phyloP scores from a whole-genome alignment of 2,329 filamentous ascomycete genomes.

The Penicillium sumatraense region DNA sequence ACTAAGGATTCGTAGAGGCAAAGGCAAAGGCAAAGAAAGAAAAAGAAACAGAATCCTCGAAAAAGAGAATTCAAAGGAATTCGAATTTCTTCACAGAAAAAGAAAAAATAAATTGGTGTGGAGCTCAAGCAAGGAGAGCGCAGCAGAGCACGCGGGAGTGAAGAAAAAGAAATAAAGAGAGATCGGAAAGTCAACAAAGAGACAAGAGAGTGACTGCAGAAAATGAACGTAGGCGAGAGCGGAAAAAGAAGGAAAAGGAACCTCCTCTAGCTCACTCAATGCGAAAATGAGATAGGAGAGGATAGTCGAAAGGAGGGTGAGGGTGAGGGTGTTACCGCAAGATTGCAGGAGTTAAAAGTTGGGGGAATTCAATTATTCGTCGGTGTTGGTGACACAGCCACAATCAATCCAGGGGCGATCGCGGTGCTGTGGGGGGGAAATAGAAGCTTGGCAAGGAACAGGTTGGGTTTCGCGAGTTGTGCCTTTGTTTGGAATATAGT shows the following conservation, averaged over 20 bases:
- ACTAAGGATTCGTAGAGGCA: not conserved
- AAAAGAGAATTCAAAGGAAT: not conserved
- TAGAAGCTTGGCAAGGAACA: constrained; percentile 4
- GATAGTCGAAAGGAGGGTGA: not conserved
- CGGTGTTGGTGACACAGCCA: constrained; percentile 5
- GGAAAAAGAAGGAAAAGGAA: not conserved
- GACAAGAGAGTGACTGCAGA: not conserved
- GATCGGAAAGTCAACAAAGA: not conserved
- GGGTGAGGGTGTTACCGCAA: too few relatives aligned
- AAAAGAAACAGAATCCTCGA: too few relatives aligned
- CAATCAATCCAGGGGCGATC: constrained; percentile 7
- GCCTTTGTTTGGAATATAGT: not conserved
- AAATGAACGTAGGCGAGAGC: not conserved
- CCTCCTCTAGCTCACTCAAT: not conserved
- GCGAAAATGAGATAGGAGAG: not conserved
- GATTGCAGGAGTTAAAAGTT: not conserved
- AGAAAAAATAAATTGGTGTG: not conserved
- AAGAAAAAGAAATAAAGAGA: too few relatives aligned
- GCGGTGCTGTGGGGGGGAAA: not conserved
- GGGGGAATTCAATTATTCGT: constrained; percentile 1
- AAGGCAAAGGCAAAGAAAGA: too few relatives aligned
- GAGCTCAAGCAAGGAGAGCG: too few relatives aligned
- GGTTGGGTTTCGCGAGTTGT: not conserved
- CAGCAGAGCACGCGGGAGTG: not conserved
- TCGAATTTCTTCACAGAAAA: not conserved